Evolutionary conservation across 495 filamentous ascomycete genomes (phyloP).

Genomic region (Apiosordaria backusii): DNA sequence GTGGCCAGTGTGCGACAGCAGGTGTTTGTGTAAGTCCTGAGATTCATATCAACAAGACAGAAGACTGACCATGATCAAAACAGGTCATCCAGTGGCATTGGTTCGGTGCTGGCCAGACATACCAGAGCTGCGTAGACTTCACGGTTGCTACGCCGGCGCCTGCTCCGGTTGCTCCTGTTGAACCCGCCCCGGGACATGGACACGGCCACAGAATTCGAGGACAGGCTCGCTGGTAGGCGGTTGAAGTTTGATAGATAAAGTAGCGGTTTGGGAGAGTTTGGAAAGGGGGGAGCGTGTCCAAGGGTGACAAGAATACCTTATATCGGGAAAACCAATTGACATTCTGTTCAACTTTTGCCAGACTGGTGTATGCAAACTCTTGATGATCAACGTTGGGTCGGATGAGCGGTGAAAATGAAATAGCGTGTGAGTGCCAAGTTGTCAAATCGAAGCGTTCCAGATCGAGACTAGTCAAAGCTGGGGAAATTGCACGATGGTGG

Average conservation of each 20-base stretch:
- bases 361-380: too few species aligned
- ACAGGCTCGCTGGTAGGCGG: background rate
- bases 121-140: slow-evolving; percentile 72
- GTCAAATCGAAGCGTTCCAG: background rate
- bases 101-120: slow-evolving; percentile 63
- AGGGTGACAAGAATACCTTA: too few species aligned
- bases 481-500: background rate
- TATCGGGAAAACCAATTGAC: too few species aligned
- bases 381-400: too few species aligned
- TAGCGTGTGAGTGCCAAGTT: background rate
- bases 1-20: slow-evolving; percentile 51
- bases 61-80: slow-evolving; percentile 6
- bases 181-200: background rate
- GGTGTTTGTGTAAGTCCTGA: slow-evolving; percentile 56
- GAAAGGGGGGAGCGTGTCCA: too few species aligned
- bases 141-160: slow-evolving; percentile 37
- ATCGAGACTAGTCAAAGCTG: background rate
- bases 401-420: too few species aligned
- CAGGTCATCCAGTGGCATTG: slow-evolving; percentile 70
- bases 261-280: too few species aligned
- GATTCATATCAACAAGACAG: background rate
- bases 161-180: background rate
- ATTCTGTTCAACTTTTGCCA: too few species aligned
- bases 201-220: slow-evolving; percentile 10
- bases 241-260: background rate